These are phyloP conservation scores for Didymella glomerata DNA, from an alignment of 2,329 filamentous ascomycete species.

Conservation along the genomic window DNA sequence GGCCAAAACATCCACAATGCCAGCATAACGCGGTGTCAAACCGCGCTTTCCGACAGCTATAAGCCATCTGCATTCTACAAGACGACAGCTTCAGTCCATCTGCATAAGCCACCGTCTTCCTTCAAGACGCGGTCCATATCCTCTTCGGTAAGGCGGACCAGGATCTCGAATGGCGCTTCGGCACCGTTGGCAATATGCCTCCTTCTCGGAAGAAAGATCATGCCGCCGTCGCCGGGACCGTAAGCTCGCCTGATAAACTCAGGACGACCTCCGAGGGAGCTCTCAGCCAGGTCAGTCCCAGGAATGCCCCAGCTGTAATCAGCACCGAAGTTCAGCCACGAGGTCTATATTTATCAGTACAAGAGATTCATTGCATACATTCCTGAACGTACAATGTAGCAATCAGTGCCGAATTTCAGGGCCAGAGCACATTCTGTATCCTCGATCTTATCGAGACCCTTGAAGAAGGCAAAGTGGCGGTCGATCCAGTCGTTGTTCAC, in stretches of 20 bases:
- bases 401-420: constrained; percentile 43
- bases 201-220: constrained; percentile 47
- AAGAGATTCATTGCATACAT: background rate
- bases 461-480: constrained; percentile 44
- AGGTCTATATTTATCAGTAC: constrained; percentile 28
- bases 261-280: constrained; percentile 41
- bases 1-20: constrained; percentile 12
- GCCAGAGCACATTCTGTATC: constrained; percentile 44
- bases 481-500: constrained; percentile 46
- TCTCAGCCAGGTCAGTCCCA: constrained; percentile 37
- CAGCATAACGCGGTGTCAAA: constrained; percentile 6
- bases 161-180: constrained; percentile 48
- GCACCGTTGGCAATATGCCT: constrained; percentile 31
- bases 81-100: constrained; percentile 42
- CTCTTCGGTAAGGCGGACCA: constrained; percentile 44
- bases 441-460: constrained; percentile 38
- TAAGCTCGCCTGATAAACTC: constrained; percentile 47
- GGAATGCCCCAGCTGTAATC: constrained; percentile 47
- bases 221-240: constrained; percentile 44
- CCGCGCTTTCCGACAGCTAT: constrained; percentile 8
- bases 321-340: constrained; percentile 48
- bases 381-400: constrained; percentile 36
- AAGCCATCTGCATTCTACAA: constrained; percentile 20
- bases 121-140: constrained; percentile 45
- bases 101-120: constrained; percentile 41